phyloP scores from a whole-genome alignment of 306 rosid species.

The Casuarina glauca region DNA sequence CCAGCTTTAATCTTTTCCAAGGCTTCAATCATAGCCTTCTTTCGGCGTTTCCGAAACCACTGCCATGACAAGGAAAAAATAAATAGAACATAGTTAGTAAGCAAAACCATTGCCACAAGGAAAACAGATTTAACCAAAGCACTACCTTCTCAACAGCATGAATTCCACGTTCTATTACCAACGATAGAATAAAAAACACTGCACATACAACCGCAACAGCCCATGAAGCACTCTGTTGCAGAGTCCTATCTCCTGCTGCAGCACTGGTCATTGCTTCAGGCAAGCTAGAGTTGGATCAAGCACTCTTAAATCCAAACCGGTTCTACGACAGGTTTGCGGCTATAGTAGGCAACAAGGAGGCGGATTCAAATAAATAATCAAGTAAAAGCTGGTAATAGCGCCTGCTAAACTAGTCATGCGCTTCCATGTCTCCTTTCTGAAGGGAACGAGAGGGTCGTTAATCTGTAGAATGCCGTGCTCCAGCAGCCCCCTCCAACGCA shows the following conservation, averaged over 20 bases:
- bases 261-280: conserved; percentile 24
- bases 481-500: too few relatives aligned
- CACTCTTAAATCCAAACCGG: background rate
- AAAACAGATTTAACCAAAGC: background rate
- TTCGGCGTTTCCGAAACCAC: conserved; percentile 62
- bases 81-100: background rate
- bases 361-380: background rate
- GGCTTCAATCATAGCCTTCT: conserved; percentile 75
- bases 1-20: conserved; percentile 78
- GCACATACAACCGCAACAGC: conserved; percentile 68
- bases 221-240: conserved; percentile 71
- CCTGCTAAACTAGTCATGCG: background rate
- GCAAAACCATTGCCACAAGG: background rate
- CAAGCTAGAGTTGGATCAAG: background rate
- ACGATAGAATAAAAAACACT: conserved; percentile 51
- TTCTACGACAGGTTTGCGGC: background rate
- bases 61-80: conserved; percentile 13
- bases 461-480: too few relatives aligned
- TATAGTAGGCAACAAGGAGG: background rate
- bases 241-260: conserved; percentile 41
- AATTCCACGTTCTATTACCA: conserved; percentile 59
- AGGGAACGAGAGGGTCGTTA: too few relatives aligned
- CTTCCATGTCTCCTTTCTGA: too few relatives aligned
- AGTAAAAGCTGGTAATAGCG: background rate
- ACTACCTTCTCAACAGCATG: conserved; percentile 65